Percentiles rank a stretch among this genome's conserved stretches.
phyloP scores from a whole-genome alignment of 768 basidiomycete species.

The Dioszegia hungarica region DNA sequence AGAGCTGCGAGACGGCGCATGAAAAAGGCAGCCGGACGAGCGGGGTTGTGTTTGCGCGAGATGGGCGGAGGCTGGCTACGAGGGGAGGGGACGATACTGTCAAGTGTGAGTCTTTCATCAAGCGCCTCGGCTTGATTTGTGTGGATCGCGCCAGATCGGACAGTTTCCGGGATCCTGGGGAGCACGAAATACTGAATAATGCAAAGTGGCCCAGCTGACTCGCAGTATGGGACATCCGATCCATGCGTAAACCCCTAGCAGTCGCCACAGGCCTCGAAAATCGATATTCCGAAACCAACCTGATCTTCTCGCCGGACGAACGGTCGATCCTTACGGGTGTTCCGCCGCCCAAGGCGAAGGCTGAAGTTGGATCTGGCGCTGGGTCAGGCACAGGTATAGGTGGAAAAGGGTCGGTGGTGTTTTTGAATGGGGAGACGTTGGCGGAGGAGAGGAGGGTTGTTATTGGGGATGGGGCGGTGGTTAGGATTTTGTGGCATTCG shows the following conservation, averaged over 20 bases:
- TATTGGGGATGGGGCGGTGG: slow-evolving; percentile 56
- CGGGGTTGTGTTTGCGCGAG: slow-evolving; percentile 79
- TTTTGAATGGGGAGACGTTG: slow-evolving; percentile 66
- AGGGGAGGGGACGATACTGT: slow-evolving; percentile 93
- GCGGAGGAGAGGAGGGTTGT: slow-evolving; percentile 52
- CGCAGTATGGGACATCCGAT: slow-evolving; percentile 87
- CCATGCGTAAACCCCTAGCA: slow-evolving; percentile 82
- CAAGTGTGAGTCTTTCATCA: slow-evolving; percentile 68
- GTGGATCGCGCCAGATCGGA: too few relatives aligned
- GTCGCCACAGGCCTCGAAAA: slow-evolving; percentile 63
- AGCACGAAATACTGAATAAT: neutral
- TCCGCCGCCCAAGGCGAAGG: slow-evolving; percentile 45
- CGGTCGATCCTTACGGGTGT: slow-evolving; percentile 77
- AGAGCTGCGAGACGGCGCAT: slow-evolving; percentile 82
- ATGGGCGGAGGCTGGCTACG: slow-evolving; percentile 76
- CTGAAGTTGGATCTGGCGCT: too few relatives aligned
- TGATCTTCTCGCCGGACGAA: slow-evolving; percentile 92
- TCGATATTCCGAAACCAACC: slow-evolving; percentile 86
- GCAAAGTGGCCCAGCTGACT: slow-evolving; percentile 1
- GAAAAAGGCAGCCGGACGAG: slow-evolving; percentile 79
- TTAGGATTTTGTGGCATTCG: slow-evolving; percentile 89
- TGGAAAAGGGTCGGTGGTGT: slow-evolving; percentile 65
- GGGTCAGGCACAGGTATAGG: slow-evolving; percentile 29
- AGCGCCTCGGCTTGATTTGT: too few relatives aligned
- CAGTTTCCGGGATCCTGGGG: too few relatives aligned